These are phyloP conservation scores for Suillus subalutaceus DNA, from an alignment of 768 basidiomycete genomes.

Conservation along the genomic window DNA sequence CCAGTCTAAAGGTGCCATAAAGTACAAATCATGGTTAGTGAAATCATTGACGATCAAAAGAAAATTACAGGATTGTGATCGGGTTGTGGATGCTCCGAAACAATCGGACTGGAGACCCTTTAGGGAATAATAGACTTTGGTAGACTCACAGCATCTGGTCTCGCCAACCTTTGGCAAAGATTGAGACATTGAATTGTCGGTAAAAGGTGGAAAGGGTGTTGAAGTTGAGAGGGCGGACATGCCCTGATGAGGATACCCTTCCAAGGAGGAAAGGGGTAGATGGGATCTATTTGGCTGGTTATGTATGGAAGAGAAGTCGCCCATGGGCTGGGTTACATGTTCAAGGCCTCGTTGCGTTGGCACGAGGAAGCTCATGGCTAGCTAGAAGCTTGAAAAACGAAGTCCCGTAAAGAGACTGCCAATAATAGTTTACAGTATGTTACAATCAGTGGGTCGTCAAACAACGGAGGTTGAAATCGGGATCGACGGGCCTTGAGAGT, in stretches of 20 bases:
- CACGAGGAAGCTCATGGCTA: slow-evolving; percentile 38
- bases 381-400: slow-evolving; percentile 21
- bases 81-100: slow-evolving; percentile 16
- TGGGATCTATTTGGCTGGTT: slow-evolving; percentile 37
- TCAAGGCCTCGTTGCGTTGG: slow-evolving; percentile 36
- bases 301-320: slow-evolving; percentile 33
- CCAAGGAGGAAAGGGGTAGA: slow-evolving; percentile 41
- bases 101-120: slow-evolving; percentile 12
- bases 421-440: slow-evolving; percentile 25
- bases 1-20: slow-evolving; percentile 62
- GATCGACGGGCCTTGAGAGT: slow-evolving; percentile 15
- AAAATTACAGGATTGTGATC: slow-evolving; percentile 24
- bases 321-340: slow-evolving; percentile 25
- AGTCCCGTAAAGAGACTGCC: slow-evolving; percentile 20
- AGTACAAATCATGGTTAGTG: slow-evolving; percentile 20
- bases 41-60: slow-evolving; percentile 16
- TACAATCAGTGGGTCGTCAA: slow-evolving; percentile 17
- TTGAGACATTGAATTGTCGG: slow-evolving; percentile 40
- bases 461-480: slow-evolving; percentile 24
- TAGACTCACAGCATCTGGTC: slow-evolving; percentile 74
- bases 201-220: slow-evolving; percentile 28
- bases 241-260: slow-evolving; percentile 37
- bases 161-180: slow-evolving; percentile 63
- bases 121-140: slow-evolving; percentile 21
- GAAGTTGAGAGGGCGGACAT: slow-evolving; percentile 32